Evolutionary conservation across 768 basidiomycete species (phyloP).

Genomic region (Tricholoma sp.): DNA sequence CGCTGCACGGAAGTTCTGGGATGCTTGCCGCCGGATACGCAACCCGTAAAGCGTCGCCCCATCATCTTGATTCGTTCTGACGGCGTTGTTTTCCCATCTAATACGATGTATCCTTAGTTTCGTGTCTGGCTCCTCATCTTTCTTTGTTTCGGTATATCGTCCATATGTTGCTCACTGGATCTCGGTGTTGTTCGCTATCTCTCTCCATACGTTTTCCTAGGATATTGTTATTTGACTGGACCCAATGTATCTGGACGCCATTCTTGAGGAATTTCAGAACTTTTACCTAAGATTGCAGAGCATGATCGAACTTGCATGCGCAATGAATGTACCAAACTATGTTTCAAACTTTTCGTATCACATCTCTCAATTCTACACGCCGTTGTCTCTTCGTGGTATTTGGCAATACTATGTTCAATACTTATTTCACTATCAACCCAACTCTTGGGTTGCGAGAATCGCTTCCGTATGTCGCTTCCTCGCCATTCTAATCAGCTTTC

Average conservation of each 20-base stretch:
- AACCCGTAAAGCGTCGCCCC: constrained; percentile 63
- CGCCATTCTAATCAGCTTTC: constrained; percentile 58
- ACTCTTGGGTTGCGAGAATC: constrained; percentile 62
- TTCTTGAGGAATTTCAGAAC: neutral
- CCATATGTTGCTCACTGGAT: constrained; percentile 23
- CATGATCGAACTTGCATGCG: neutral
- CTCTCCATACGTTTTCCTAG: constrained; percentile 11
- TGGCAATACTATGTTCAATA: constrained; percentile 60
- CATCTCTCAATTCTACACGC: constrained; percentile 23
- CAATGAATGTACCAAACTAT: constrained; percentile 32
- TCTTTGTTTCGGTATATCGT: constrained; percentile 7
- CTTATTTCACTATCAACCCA: constrained; percentile 57
- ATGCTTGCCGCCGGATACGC: constrained; percentile 72
- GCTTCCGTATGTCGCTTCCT: constrained; percentile 63
- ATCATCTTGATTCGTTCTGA: constrained; percentile 80
- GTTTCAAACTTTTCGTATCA: constrained; percentile 25
- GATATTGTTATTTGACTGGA: constrained; percentile 10
- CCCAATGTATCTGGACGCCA: neutral
- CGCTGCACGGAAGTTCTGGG: constrained; percentile 83
- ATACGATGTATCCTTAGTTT: constrained; percentile 70
- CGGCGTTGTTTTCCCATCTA: constrained; percentile 85
- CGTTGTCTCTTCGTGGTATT: constrained; percentile 37
- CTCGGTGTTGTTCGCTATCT: constrained; percentile 18
- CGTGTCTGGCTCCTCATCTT: constrained; percentile 2
- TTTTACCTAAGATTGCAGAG: neutral